phyloP scores from a whole-genome alignment of 2,329 filamentous ascomycete genomes.

The Thielaviopsis punctulata region DNA sequence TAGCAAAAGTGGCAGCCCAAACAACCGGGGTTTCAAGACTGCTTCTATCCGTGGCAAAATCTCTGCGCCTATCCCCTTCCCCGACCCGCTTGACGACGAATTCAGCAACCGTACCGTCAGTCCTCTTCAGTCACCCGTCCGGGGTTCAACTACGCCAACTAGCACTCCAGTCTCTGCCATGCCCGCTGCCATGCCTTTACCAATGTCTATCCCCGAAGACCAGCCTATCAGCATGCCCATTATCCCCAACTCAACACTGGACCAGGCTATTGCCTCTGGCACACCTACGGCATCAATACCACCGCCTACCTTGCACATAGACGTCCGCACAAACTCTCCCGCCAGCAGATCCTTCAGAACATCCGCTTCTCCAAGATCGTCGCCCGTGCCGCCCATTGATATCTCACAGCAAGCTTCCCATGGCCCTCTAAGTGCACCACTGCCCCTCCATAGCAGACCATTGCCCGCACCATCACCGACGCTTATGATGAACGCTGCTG shows the following conservation, averaged over 20 bases:
- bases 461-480: slow-evolving; percentile 1
- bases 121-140: slow-evolving; percentile 15
- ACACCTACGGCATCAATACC: neutral
- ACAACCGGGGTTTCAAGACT: slow-evolving; percentile 16
- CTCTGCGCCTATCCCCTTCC: slow-evolving; percentile 42
- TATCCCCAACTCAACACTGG: slow-evolving; percentile 7
- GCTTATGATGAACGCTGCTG: neutral
- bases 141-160: neutral
- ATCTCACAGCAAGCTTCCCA: neutral
- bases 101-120: slow-evolving; percentile 24
- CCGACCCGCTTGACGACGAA: slow-evolving; percentile 31
- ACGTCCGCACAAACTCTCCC: neutral
- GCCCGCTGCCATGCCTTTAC: slow-evolving; percentile 1
- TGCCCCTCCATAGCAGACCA: neutral
- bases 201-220: slow-evolving; percentile 6
- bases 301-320: neutral
- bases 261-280: slow-evolving; percentile 2
- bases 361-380: neutral
- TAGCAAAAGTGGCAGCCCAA: slow-evolving; percentile 20
- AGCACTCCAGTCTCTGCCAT: slow-evolving; percentile 9
- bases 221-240: slow-evolving; percentile 10
- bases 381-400: slow-evolving; percentile 2
- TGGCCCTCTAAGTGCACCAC: slow-evolving; percentile 1
- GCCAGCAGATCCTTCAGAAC: neutral
- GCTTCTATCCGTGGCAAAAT: slow-evolving; percentile 40